These are phyloP conservation scores for Lachnellula occidentalis DNA, from an alignment of 2,329 filamentous ascomycete species.

Conservation along the genomic window DNA sequence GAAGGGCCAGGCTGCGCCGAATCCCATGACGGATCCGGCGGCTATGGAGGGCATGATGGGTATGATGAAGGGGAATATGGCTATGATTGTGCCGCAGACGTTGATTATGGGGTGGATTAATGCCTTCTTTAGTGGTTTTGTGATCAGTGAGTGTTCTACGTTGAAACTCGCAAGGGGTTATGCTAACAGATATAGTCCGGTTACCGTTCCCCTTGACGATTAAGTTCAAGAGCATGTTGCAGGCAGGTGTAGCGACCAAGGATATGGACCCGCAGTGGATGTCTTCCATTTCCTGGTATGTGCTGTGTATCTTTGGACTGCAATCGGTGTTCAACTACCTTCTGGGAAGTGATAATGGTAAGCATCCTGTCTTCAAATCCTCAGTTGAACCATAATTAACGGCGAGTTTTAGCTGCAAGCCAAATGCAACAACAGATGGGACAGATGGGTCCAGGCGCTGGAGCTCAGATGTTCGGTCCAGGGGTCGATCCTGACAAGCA, in stretches of 20 bases:
- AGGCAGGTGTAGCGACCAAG: conserved; percentile 90
- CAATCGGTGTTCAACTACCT: conserved; percentile 98
- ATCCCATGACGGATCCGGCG: conserved; percentile 90
- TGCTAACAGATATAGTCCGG: conserved; percentile 60
- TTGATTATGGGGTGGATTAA: conserved; percentile 99
- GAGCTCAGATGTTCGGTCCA: conserved; percentile 73
- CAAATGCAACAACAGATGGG: conserved; percentile 85
- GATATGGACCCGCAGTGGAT: conserved; percentile 99
- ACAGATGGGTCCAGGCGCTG: conserved; percentile 62
- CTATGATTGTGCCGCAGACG: conserved; percentile 98
- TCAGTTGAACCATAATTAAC: not conserved
- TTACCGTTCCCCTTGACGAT: conserved; percentile 94
- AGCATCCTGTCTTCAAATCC: conserved; percentile 28
- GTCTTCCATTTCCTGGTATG: conserved; percentile 98
- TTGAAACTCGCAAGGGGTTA: not conserved
- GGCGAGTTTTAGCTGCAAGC: conserved; percentile 63
- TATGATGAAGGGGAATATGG: conserved; percentile 99
- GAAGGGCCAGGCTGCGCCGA: conserved; percentile 80
- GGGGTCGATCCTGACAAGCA: conserved; percentile 94
- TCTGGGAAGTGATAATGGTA: conserved; percentile 91
- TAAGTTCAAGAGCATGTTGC: conserved; percentile 99
- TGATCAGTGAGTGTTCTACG: conserved; percentile 66
- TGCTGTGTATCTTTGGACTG: conserved; percentile 91
- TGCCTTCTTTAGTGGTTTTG: conserved; percentile 96
- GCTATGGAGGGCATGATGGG: conserved; percentile 99